Conservation (phyloP, 2,329 filamentous ascomycete species). For the Xylariales sp. region DNA sequence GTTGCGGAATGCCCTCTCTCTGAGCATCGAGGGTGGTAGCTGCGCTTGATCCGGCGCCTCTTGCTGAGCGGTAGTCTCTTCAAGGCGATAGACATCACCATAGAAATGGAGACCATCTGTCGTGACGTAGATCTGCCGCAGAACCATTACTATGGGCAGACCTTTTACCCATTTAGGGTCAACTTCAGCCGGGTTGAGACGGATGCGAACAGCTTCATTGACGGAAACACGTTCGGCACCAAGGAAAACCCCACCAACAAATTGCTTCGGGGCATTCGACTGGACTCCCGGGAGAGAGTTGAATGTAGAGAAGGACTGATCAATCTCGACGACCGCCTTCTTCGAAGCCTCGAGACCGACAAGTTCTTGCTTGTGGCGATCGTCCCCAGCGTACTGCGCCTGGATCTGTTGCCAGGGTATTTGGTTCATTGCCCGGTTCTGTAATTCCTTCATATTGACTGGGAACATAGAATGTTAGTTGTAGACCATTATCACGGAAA, state of each 20-base stretch:
- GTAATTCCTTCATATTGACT: conserved; percentile 31
- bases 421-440: conserved; percentile 34
- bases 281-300: conserved; percentile 28
- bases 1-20: conserved; percentile 27
- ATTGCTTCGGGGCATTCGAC: conserved; percentile 25
- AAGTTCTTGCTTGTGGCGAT: conserved; percentile 34
- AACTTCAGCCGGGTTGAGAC: conserved; percentile 33
- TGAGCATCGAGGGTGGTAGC: conserved; percentile 19
- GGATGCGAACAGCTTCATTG: conserved; percentile 45
- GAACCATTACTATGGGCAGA: conserved; percentile 28
- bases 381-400: conserved; percentile 26
- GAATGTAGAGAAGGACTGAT: conserved; percentile 46
- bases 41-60: conserved; percentile 7
- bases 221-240: conserved; percentile 46
- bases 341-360: conserved; percentile 47
- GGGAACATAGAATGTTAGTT: background rate
- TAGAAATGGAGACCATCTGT: conserved; percentile 18
- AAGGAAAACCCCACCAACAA: conserved; percentile 45
- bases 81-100: conserved; percentile 24
- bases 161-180: conserved; percentile 25
- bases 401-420: conserved; percentile 37
- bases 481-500: background rate
- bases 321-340: conserved; percentile 43
- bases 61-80: conserved; percentile 14
- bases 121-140: conserved; percentile 32